These are phyloP conservation scores for Sophora flavescens DNA, from an alignment of 306 rosid species.

Conservation along the genomic window DNA sequence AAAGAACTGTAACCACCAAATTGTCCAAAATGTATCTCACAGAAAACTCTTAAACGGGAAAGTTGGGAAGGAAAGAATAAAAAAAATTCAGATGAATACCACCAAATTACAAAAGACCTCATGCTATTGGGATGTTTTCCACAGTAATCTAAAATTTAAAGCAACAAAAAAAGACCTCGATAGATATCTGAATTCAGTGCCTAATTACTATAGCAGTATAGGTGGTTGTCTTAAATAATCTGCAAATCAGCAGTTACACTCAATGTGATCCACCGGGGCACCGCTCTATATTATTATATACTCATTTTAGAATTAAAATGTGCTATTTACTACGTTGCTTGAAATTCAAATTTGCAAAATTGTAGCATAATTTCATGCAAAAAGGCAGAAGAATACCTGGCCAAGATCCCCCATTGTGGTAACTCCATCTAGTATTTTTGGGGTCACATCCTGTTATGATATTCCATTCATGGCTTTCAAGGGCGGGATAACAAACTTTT, in stretches of 20 bases:
- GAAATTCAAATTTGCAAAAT: constrained; percentile 28
- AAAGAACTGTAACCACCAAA: constrained; percentile 62
- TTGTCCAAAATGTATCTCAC: constrained; percentile 13
- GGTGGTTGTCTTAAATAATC: not conserved
- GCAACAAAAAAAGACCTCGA: not conserved
- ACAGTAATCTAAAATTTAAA: not conserved
- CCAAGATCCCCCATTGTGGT: constrained; percentile 97
- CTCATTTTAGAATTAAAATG: not conserved
- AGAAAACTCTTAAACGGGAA: not conserved
- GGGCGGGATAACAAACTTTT: constrained; percentile 90
- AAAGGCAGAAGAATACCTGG: constrained; percentile 61
- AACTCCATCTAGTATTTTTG: constrained; percentile 91
- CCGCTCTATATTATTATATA: no score
- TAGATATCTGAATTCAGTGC: not conserved
- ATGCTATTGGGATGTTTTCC: not conserved
- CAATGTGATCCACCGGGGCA: no score
- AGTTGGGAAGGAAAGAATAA: not conserved
- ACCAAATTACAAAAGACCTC: not conserved
- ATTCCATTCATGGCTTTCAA: constrained; percentile 81
- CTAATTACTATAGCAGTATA: not conserved
- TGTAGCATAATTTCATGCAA: constrained; percentile 13
- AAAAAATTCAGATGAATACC: not conserved
- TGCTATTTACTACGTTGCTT: no score
- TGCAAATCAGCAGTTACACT: no score
- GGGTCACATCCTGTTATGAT: constrained; percentile 84